These are phyloP conservation scores for Phytophthora brassicae DNA, from an alignment of 352 stramenopile genomes.

Conservation along the genomic window DNA sequence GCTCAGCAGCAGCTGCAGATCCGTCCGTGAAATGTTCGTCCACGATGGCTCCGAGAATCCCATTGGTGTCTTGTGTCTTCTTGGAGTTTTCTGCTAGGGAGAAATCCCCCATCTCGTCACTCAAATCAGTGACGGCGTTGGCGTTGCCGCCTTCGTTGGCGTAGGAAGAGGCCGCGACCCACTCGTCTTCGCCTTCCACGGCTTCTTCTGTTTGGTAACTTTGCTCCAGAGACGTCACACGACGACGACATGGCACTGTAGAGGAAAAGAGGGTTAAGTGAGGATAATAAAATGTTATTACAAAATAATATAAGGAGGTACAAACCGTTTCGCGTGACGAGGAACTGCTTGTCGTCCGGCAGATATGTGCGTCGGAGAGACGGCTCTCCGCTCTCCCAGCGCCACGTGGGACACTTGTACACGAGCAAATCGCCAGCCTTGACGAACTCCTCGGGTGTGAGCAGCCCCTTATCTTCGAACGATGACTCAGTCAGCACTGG, in stretches of 20 bases:
- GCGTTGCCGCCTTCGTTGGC: constrained; percentile 32
- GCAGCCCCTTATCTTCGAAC: constrained; percentile 93
- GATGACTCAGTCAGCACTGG: constrained; percentile 91
- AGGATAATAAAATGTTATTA: too few relatives aligned
- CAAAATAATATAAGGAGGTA: too few relatives aligned
- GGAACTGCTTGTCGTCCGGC: constrained; percentile 86
- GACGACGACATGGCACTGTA: constrained; percentile 85
- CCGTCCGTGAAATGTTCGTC: constrained; percentile 61
- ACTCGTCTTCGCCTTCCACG: constrained; percentile 88
- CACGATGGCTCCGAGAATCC: constrained; percentile 70
- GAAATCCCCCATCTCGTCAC: constrained; percentile 61
- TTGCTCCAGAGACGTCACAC: constrained; percentile 74
- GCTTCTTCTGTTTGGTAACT: constrained; percentile 71
- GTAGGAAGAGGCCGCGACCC: constrained; percentile 88
- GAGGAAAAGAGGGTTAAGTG: neutral
- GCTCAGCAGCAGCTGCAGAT: constrained; percentile 11
- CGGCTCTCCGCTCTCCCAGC: constrained; percentile 85
- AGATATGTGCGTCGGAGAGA: constrained; percentile 63
- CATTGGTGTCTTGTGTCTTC: neutral
- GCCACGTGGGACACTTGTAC: constrained; percentile 96
- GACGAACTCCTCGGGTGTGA: constrained; percentile 98
- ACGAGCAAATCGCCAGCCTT: constrained; percentile 94
- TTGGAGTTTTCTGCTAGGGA: constrained; percentile 41
- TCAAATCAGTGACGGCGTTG: constrained; percentile 42
- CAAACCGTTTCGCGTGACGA: constrained; percentile 77